phyloP scores from a whole-genome alignment of 2,329 filamentous ascomycete genomes.

The Achaetomium macrosporum region DNA sequence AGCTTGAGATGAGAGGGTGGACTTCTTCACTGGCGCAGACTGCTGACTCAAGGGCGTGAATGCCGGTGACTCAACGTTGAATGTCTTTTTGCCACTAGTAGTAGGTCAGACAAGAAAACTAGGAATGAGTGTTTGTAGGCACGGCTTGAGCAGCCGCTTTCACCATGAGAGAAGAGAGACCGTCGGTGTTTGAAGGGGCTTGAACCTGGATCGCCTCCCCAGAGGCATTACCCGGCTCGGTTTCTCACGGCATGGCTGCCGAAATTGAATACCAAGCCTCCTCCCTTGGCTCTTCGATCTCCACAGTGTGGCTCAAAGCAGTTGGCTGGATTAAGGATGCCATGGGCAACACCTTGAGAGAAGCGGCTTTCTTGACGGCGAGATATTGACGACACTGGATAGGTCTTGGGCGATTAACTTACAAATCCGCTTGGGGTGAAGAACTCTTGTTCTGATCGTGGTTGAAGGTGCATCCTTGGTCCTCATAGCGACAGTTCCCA shows the following conservation, averaged over 20 bases:
- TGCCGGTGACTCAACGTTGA: constrained; percentile 94
- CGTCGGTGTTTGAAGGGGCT: too few species aligned
- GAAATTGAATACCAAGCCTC: too few species aligned
- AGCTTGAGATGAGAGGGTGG: constrained; percentile 80
- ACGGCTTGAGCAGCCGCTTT: neutral
- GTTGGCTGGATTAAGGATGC: neutral
- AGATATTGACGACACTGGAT: neutral
- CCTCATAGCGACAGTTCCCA: constrained; percentile 86
- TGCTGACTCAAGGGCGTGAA: constrained; percentile 66
- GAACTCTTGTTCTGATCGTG: constrained; percentile 66
- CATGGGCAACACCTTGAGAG: neutral
- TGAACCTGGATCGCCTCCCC: too few species aligned
- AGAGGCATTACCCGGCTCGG: too few species aligned
- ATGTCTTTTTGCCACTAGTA: constrained; percentile 57
- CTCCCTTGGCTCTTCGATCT: too few species aligned
- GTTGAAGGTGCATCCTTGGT: constrained; percentile 85
- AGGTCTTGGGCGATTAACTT: constrained; percentile 28
- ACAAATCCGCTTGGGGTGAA: constrained; percentile 45
- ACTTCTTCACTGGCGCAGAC: constrained; percentile 53
- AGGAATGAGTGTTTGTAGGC: neutral
- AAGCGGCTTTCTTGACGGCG: neutral
- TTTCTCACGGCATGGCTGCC: too few species aligned
- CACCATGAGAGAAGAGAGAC: neutral
- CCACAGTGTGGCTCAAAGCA: too few species aligned
- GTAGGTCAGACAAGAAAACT: constrained; percentile 23